Evolutionary conservation across 1,139 yeast genomes (phyloP), one percentile per base, ranked within the genome.

Genomic region (Lodderomyces jiufengensis): DNA sequence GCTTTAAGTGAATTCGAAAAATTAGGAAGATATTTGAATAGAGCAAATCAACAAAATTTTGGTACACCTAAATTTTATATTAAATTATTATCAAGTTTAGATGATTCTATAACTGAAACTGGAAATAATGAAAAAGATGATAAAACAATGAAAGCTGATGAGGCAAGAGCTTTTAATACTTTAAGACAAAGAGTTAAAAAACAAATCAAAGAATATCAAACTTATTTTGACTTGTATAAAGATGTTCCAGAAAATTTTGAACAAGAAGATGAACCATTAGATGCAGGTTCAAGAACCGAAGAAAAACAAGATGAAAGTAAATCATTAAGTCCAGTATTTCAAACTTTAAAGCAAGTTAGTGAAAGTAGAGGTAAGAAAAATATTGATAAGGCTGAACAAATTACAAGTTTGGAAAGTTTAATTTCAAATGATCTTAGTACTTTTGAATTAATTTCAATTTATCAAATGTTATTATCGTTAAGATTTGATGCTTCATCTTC

Each of bases 341-440:
- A 80, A 42, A 78, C 85, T 29, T 73, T 92, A 57, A 78, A 82
- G 57, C 66, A 78, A 38, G 80, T 94, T 43, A 70, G 85, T 45
- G 98, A 92, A 61, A 74, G 90, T 34, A 83, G 98, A 65, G 98
- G 98, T 70, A 90, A 90, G 70, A 92, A 87, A 73, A 87, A 86
- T 60, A 84, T 88, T 46, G 96, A 92, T 60, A 79, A 82, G 49
- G 65, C 59, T 43, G 95, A 85, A 59, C 96, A 92, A 62, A 76
- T 88, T 47, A 67, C 68, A 45, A 70, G 73, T 32, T 72, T 92
- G 56, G 95, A 85, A 61, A 69, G 70, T 31, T 71, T 87, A 46
- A 62, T 83, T 46, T 69, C 76, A 30, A 31, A 46, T 5, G 36
- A 49, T 26, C 55, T 52, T 11, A 59, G 57, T 34, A 72, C 87